A percentile compares a stretch with the other conserved stretches of the same genome.
phyloP scores from a whole-genome alignment of 1,284 basidiomycete genomes.

The Rhodotorula sp. region DNA sequence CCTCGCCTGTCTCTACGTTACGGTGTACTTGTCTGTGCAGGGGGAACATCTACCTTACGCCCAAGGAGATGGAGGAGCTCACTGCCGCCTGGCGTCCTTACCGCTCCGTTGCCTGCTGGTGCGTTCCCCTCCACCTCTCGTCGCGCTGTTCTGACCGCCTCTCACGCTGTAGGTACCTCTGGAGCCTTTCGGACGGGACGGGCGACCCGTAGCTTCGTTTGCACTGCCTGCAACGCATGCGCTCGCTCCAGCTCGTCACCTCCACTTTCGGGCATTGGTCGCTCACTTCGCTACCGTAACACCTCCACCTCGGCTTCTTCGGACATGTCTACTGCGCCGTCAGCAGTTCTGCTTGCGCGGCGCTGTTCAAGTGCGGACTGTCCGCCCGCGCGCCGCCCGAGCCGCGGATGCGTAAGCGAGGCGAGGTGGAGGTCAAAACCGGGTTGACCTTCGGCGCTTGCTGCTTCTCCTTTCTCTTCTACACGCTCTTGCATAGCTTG shows the following conservation, averaged over 20 bases:
- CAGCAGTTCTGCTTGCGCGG: no score
- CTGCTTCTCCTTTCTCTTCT: neutral
- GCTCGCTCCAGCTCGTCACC: no score
- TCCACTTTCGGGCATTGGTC: no score
- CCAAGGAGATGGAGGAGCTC: conserved; percentile 76
- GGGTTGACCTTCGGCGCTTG: neutral
- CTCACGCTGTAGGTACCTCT: conserved; percentile 5
- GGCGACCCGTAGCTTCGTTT: neutral
- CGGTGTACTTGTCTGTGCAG: conserved; percentile 3
- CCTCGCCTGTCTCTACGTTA: neutral
- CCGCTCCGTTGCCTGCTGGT: conserved; percentile 43
- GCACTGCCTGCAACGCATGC: no score
- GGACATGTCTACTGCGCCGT: no score
- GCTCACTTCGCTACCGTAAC: no score
- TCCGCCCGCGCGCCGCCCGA: no score
- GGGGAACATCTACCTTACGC: conserved; percentile 75
- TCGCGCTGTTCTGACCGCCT: neutral
- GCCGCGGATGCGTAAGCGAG: no score
- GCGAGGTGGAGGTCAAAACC: no score
- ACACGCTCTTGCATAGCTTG: no score
- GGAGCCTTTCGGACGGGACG: conserved; percentile 8
- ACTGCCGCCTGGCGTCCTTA: conserved; percentile 78
- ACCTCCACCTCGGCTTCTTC: no score
- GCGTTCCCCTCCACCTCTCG: neutral
- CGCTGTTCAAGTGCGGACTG: no score